phyloP scores from a whole-genome alignment of 192 early-diverging fungal species.

The Entophlyctis helioformis region DNA sequence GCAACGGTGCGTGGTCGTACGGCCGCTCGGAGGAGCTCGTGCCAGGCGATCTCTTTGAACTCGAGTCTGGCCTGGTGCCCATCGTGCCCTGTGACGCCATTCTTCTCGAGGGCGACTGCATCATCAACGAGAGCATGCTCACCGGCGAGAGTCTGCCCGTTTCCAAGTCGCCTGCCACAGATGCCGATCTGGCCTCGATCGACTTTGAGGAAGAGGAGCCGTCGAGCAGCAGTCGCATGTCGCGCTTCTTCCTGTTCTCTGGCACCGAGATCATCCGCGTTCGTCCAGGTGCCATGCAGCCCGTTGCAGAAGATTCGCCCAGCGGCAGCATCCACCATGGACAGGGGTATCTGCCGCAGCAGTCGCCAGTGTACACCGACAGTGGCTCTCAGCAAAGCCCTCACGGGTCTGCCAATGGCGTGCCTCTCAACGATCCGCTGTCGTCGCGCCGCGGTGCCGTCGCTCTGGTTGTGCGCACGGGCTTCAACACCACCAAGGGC shows the following conservation, averaged over 20 bases:
- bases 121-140: conserved; percentile 96
- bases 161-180: conserved; percentile 72
- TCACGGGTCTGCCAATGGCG: too few relatives aligned
- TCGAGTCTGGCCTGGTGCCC: conserved; percentile 13
- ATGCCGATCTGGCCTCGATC: conserved; percentile 42
- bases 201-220: conserved; percentile 53
- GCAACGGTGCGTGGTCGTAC: conserved; percentile 37
- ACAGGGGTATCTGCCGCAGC: too few relatives aligned
- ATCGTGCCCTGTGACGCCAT: conserved; percentile 85
- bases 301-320: too few relatives aligned
- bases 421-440: too few relatives aligned
- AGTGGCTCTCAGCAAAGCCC: too few relatives aligned
- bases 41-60: conserved; percentile 90
- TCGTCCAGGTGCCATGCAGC: conserved; percentile 19
- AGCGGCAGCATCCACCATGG: too few relatives aligned
- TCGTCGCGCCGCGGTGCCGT: too few relatives aligned
- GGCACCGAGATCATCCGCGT: conserved; percentile 91
- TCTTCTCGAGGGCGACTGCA: conserved; percentile 86
- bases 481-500: conserved; percentile 96
- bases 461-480: conserved; percentile 83
- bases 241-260: conserved; percentile 78
- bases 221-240: conserved; percentile 60
- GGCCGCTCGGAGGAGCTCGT: conserved; percentile 68
- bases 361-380: too few relatives aligned
- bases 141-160: conserved; percentile 96